These are phyloP conservation scores for Talaromyces sp. DNA, from an alignment of 2,329 filamentous ascomycete genomes.

Conservation along the genomic window DNA sequence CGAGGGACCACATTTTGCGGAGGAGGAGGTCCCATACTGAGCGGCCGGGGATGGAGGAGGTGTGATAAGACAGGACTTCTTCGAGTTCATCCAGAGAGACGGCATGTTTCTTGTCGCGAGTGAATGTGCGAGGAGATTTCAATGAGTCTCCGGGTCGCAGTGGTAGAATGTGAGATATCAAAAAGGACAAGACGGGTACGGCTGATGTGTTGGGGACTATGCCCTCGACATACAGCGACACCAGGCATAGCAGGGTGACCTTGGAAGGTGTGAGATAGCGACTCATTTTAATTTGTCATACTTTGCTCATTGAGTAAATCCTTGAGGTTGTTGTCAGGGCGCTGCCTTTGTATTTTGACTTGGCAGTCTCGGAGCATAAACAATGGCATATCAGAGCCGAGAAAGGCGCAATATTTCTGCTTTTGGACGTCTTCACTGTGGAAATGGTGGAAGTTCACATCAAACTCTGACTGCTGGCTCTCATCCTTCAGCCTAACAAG, in stretches of 20 bases:
- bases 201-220: slow-evolving; percentile 66
- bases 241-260: slow-evolving; percentile 74
- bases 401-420: background rate
- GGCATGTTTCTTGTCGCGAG: slow-evolving; percentile 31
- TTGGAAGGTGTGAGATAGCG: slow-evolving; percentile 87
- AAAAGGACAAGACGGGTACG: slow-evolving; percentile 73
- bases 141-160: slow-evolving; percentile 30
- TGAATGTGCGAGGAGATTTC: slow-evolving; percentile 21
- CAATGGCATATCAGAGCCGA: background rate
- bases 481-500: background rate
- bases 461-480: background rate
- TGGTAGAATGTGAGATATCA: slow-evolving; percentile 65
- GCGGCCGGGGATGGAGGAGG: slow-evolving; percentile 64
- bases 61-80: slow-evolving; percentile 42
- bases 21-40: slow-evolving; percentile 88
- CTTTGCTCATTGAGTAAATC: background rate
- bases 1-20: slow-evolving; percentile 75
- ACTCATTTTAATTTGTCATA: slow-evolving; percentile 54
- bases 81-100: slow-evolving; percentile 48
- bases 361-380: background rate
- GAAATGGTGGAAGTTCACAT: background rate
- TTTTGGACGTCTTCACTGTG: background rate
- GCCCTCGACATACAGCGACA: slow-evolving; percentile 75
- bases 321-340: background rate
- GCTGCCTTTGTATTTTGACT: background rate